phyloP scores from a whole-genome alignment of 1,284 basidiomycete species.

The Earliella scabrosa region DNA sequence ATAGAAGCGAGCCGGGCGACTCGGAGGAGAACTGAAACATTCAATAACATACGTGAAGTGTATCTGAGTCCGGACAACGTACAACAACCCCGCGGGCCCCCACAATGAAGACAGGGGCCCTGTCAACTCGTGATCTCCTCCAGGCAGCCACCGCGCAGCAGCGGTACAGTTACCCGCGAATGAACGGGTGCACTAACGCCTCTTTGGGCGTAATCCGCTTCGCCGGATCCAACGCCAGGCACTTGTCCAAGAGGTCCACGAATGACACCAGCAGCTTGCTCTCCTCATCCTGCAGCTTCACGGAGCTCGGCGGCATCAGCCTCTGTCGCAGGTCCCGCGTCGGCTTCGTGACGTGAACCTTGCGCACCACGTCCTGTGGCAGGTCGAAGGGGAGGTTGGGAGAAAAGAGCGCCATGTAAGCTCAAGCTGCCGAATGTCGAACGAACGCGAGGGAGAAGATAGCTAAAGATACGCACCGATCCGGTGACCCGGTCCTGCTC shows the following conservation, averaged over 20 bases:
- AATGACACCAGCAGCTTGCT: slow-evolving; percentile 83
- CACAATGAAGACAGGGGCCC: too few relatives aligned
- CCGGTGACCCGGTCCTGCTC: slow-evolving; percentile 87
- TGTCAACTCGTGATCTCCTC: too few relatives aligned
- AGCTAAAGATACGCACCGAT: slow-evolving; percentile 55
- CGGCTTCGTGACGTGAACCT: slow-evolving; percentile 86
- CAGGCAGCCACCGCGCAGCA: too few relatives aligned
- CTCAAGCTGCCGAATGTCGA: neutral
- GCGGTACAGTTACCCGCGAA: slow-evolving; percentile 54
- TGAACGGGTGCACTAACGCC: slow-evolving; percentile 87
- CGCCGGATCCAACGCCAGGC: slow-evolving; percentile 88
- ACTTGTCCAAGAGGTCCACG: slow-evolving; percentile 92
- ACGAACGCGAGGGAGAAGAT: neutral
- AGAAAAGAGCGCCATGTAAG: slow-evolving; percentile 10
- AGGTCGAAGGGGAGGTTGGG: slow-evolving; percentile 13
- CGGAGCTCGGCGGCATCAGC: slow-evolving; percentile 78
- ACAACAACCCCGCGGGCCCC: too few relatives aligned
- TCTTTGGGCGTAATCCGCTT: slow-evolving; percentile 88
- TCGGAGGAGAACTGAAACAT: too few relatives aligned
- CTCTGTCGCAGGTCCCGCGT: slow-evolving; percentile 81
- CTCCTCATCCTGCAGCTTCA: slow-evolving; percentile 89
- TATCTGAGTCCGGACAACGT: too few relatives aligned
- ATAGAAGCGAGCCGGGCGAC: too few relatives aligned
- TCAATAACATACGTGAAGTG: too few relatives aligned
- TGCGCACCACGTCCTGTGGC: slow-evolving; percentile 78